These are phyloP conservation scores for Paecilomyces dactylethromorphus DNA, from an alignment of 2,329 filamentous ascomycete species.

Conservation along the genomic window DNA sequence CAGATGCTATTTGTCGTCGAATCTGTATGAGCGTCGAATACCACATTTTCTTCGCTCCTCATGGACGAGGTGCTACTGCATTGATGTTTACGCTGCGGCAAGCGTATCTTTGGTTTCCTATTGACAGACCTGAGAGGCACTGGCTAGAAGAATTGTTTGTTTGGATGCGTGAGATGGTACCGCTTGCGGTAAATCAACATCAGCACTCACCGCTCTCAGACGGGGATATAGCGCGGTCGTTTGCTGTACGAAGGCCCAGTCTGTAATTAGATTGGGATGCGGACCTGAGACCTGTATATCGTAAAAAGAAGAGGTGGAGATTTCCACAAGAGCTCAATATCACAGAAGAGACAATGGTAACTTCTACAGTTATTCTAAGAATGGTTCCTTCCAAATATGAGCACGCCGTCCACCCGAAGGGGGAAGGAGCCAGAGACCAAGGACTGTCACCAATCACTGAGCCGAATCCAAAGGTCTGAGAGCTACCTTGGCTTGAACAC, in stretches of 20 bases:
- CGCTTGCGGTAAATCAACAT: background rate
- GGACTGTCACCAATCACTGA: too few species aligned
- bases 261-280: background rate
- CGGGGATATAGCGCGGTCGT: background rate
- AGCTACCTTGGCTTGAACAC: too few species aligned
- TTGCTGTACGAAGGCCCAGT: background rate
- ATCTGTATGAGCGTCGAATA: background rate
- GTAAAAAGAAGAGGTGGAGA: background rate
- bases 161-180: background rate
- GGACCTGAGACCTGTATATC: background rate
- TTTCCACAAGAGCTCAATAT: too few species aligned
- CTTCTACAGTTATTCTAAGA: too few species aligned
- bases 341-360: too few species aligned
- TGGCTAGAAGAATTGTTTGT: background rate
- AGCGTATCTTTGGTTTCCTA: background rate
- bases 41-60: background rate
- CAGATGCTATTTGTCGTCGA: background rate
- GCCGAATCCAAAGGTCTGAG: too few species aligned
- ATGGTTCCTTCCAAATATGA: too few species aligned
- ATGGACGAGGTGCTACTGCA: background rate
- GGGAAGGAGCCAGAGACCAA: too few species aligned
- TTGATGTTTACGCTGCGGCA: conserved; percentile 1
- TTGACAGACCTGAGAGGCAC: background rate
- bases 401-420: too few species aligned
- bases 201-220: background rate